These are phyloP conservation scores for Rhodotorula diobovata DNA, from an alignment of 768 basidiomycete genomes.

Conservation along the genomic window DNA sequence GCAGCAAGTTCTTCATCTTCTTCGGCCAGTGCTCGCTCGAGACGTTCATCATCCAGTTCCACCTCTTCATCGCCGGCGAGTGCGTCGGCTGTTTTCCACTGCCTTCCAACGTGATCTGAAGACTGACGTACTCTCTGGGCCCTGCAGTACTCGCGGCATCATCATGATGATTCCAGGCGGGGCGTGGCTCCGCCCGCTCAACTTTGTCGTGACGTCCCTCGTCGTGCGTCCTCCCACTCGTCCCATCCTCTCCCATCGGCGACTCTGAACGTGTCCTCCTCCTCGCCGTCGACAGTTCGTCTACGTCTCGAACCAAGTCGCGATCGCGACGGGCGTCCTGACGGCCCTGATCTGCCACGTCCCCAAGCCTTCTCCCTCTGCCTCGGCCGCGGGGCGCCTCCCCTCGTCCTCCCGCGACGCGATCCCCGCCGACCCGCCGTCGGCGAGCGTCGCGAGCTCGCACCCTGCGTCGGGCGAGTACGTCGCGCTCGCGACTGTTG, in stretches of 20 bases:
- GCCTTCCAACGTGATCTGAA: conserved; percentile 83
- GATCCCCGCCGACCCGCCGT: conserved; percentile 11
- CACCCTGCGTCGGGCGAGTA: conserved; percentile 21
- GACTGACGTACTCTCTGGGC: conserved; percentile 54
- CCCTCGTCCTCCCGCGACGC: conserved; percentile 33
- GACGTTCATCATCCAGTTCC: conserved; percentile 86
- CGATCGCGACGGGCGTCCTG: conserved; percentile 68
- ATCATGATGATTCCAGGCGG: conserved; percentile 69
- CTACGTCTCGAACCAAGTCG: conserved; percentile 70
- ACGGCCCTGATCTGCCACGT: conserved; percentile 55
- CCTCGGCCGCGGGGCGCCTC: background rate
- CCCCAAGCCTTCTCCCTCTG: conserved; percentile 35
- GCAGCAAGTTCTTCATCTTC: conserved; percentile 68
- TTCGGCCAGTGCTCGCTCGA: conserved; percentile 83
- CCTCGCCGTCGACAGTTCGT: conserved; percentile 54
- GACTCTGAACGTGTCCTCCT: too few species aligned
- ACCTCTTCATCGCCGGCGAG: conserved; percentile 46
- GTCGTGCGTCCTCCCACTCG: conserved; percentile 45
- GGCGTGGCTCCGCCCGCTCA: conserved; percentile 66
- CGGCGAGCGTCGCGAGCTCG: conserved; percentile 2
- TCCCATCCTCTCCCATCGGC: background rate
- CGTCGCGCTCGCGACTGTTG: conserved; percentile 29
- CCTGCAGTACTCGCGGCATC: conserved; percentile 51
- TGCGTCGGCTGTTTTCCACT: conserved; percentile 38
- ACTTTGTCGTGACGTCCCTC: conserved; percentile 67